Evolutionary conservation across 1,284 basidiomycete genomes (phyloP).

Genomic region (Cryptococcus maquisensis): DNA sequence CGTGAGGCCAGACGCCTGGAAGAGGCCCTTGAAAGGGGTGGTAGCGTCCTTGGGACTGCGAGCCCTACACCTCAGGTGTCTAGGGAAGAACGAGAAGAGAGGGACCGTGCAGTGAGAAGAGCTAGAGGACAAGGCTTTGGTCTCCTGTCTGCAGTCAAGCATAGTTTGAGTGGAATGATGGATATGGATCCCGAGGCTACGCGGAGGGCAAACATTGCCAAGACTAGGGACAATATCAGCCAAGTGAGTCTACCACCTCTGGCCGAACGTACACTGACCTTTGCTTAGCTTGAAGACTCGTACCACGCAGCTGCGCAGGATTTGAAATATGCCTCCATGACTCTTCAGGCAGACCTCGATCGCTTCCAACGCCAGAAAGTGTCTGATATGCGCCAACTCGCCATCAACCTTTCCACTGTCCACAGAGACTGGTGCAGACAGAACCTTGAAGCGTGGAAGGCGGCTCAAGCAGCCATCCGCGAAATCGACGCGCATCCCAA

Average conservation of each 20-base stretch:
- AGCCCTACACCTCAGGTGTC: slow-evolving; percentile 1
- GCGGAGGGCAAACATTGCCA: slow-evolving; percentile 83
- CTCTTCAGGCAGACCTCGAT: slow-evolving; percentile 96
- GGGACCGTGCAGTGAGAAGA: slow-evolving; percentile 15
- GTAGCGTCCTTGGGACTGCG: slow-evolving; percentile 19
- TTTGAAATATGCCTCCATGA: slow-evolving; percentile 89
- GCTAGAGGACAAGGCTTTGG: slow-evolving; percentile 66
- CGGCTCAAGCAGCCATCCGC: slow-evolving; percentile 83
- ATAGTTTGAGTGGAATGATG: slow-evolving; percentile 96
- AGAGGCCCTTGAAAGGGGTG: slow-evolving; percentile 63
- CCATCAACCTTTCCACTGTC: slow-evolving; percentile 78
- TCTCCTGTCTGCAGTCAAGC: slow-evolving; percentile 83
- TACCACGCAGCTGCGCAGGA: slow-evolving; percentile 84
- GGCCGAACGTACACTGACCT: not conserved
- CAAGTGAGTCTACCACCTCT: slow-evolving; percentile 57
- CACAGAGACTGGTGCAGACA: slow-evolving; percentile 96
- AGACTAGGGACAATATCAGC: slow-evolving; percentile 88
- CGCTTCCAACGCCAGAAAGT: slow-evolving; percentile 98
- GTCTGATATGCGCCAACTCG: slow-evolving; percentile 86
- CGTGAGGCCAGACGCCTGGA: slow-evolving; percentile 83
- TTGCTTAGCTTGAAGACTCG: slow-evolving; percentile 78
- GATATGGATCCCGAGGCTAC: slow-evolving; percentile 97
- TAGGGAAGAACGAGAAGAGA: slow-evolving; percentile 10
- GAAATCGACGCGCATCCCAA: slow-evolving; percentile 87
- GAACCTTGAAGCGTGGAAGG: slow-evolving; percentile 96